A percentile compares a stretch with the other conserved stretches of the same genome.
phyloP scores from a whole-genome alignment of 352 stramenopile species.

The Elongisporangium anandrum region DNA sequence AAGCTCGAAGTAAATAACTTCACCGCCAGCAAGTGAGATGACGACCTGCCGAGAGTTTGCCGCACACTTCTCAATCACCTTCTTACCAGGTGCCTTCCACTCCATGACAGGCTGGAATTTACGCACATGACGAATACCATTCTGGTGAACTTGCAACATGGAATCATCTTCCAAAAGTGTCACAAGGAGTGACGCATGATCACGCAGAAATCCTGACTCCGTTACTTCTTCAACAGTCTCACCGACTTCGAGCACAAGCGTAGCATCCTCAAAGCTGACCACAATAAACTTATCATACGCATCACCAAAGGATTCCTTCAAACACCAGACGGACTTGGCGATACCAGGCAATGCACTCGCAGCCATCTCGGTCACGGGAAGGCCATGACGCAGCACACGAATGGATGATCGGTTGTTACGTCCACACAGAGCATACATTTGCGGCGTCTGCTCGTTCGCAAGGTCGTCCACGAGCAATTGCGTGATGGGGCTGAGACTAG shows the following conservation, averaged over 20 bases:
- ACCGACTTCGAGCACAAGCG: slow-evolving; percentile 96
- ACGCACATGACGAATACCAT: slow-evolving; percentile 95
- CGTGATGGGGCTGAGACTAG: slow-evolving; percentile 92
- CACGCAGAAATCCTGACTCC: slow-evolving; percentile 93
- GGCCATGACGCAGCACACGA: slow-evolving; percentile 93
- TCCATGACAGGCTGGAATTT: slow-evolving; percentile 92
- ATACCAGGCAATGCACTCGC: slow-evolving; percentile 94
- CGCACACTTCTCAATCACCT: slow-evolving; percentile 96
- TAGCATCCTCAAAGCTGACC: slow-evolving; percentile 99
- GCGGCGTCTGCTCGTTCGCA: slow-evolving; percentile 92
- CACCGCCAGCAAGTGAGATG: slow-evolving; percentile 93
- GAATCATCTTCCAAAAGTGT: slow-evolving; percentile 93
- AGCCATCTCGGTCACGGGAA: slow-evolving; percentile 96
- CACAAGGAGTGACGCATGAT: slow-evolving; percentile 94
- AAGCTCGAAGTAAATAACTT: slow-evolving; percentile 99
- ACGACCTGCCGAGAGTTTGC: slow-evolving; percentile 96
- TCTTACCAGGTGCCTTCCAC: slow-evolving; percentile 97
- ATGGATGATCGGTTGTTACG: slow-evolving; percentile 92
- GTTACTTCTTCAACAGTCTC: slow-evolving; percentile 98
- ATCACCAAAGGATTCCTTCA: slow-evolving; percentile 86
- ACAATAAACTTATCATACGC: slow-evolving; percentile 95
- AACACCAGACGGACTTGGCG: slow-evolving; percentile 94
- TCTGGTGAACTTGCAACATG: slow-evolving; percentile 95
- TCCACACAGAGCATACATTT: slow-evolving; percentile 97
- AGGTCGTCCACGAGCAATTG: slow-evolving; percentile 95